These are phyloP conservation scores for Funneliformis caledonium DNA, from an alignment of 371 early-diverging fungal species.

Conservation along the genomic window DNA sequence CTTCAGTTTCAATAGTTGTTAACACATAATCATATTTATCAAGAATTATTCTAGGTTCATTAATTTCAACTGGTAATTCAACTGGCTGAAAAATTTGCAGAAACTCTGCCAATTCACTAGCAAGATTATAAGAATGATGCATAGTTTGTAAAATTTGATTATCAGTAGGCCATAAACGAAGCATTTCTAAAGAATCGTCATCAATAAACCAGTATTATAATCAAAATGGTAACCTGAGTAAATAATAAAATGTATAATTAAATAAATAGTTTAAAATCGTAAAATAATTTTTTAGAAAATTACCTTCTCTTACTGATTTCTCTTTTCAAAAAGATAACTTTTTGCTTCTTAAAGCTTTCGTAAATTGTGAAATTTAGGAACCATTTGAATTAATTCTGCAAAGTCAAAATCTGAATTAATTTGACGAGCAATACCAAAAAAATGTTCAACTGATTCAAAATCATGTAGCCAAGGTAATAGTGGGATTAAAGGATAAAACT, in stretches of 20 bases:
- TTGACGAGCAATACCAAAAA: constrained; percentile 7
- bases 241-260: too few relatives aligned
- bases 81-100: background rate
- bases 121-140: too few relatives aligned
- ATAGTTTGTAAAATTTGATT: background rate
- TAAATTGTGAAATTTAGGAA: background rate
- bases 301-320: background rate
- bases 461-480: constrained; percentile 1
- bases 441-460: constrained; percentile 1
- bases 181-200: background rate
- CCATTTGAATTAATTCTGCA: background rate
- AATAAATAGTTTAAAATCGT: background rate
- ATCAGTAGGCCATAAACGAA: background rate
- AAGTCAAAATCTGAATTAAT: constrained; percentile 17
- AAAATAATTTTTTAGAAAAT: background rate
- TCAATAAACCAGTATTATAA: background rate
- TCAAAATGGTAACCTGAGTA: background rate
- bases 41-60: background rate
- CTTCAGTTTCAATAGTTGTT: background rate
- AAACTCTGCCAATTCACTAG: background rate
- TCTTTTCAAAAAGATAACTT: background rate
- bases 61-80: background rate
- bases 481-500: background rate
- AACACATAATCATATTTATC: background rate
- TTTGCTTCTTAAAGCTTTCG: background rate